phyloP scores from a whole-genome alignment of 1,284 basidiomycete species.

The Rhizoctonia solani region DNA sequence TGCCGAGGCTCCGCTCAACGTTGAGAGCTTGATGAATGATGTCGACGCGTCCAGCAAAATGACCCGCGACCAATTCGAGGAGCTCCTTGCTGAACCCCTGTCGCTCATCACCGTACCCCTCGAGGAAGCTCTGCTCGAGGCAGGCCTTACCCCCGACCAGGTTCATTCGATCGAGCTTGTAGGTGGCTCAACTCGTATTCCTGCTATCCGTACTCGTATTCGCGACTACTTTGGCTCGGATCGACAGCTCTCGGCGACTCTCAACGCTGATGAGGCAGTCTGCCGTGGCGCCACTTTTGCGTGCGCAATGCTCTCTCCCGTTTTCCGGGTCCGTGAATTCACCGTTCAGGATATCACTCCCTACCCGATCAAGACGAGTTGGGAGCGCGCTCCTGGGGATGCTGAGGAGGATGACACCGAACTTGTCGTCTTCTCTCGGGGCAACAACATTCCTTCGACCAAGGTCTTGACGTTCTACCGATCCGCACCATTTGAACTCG shows the following conservation, averaged over 20 bases:
- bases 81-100: slow-evolving; percentile 59
- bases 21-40: slow-evolving; percentile 94
- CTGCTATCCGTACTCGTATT: slow-evolving; percentile 69
- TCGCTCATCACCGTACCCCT: slow-evolving; percentile 60
- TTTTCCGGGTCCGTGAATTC: slow-evolving; percentile 95
- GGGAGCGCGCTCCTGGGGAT: slow-evolving; percentile 74
- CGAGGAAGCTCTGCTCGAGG: slow-evolving; percentile 59
- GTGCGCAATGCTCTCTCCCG: slow-evolving; percentile 91
- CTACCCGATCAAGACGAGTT: slow-evolving; percentile 86
- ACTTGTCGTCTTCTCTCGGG: slow-evolving; percentile 81
- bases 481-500: slow-evolving; percentile 81
- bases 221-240: slow-evolving; percentile 58
- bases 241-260: slow-evolving; percentile 80
- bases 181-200: slow-evolving; percentile 69
- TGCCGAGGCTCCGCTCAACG: slow-evolving; percentile 80
- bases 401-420: slow-evolving; percentile 84
- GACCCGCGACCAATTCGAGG: slow-evolving; percentile 63
- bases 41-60: slow-evolving; percentile 68
- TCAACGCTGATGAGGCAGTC: slow-evolving; percentile 94
- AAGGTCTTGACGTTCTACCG: slow-evolving; percentile 96
- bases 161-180: slow-evolving; percentile 70
- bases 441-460: slow-evolving; percentile 85
- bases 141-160: slow-evolving; percentile 62
- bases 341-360: slow-evolving; percentile 78
- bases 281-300: slow-evolving; percentile 93